Evolutionary conservation across 129 eudicot species (phyloP), one percentile per base, ranked within the genome.

Genomic region (Saussurea involucrata): DNA sequence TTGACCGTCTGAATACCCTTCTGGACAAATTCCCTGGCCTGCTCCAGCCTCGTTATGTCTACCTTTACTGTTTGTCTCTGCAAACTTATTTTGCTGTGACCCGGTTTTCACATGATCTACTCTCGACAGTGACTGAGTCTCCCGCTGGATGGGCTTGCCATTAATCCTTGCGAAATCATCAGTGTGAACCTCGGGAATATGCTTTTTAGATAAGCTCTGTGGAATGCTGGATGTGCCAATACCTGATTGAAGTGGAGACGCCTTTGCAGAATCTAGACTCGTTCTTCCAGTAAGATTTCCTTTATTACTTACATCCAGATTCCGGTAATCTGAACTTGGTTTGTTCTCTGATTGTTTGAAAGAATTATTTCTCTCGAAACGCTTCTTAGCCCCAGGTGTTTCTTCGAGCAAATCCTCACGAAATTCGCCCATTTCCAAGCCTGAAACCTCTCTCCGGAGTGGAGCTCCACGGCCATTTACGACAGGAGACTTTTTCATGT

Each of bases 381-480:
- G 82, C 78, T 89, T 89, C 63, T 80, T 87, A 32, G 44, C 63
- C n/a, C 74, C 89, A 24, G 86, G 33, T 65, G 83, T 71, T 78
- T 85, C 96, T 81, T 87, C 92, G 34, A 77, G 77, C 49, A 80
- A 68, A 28, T 89, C 82, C 83, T 95, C 97, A 42, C 97, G 97
- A 80, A 95, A 85, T 83, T 95, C 99, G 37, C 99, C 99, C 88
- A 91, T 73, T 81, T 95, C 99, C 81, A 95, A 86, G 27, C 88
- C 97, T 12, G 97, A 89, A 63, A 49, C 84, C 87, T 89, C 97
- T 82, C 97, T 86, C 76, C 70, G 83, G 29, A 92, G 92, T 20
- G 82, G 42, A 31, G 79, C 68, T 29, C 80, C 85, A 72, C 88
- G 77, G 8, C 90, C 94, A 77, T 90, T 95, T 49, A 75, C 46